Conservation (phyloP, 2,329 filamentous ascomycete genomes). For the Sporothrix mexicana region DNA sequence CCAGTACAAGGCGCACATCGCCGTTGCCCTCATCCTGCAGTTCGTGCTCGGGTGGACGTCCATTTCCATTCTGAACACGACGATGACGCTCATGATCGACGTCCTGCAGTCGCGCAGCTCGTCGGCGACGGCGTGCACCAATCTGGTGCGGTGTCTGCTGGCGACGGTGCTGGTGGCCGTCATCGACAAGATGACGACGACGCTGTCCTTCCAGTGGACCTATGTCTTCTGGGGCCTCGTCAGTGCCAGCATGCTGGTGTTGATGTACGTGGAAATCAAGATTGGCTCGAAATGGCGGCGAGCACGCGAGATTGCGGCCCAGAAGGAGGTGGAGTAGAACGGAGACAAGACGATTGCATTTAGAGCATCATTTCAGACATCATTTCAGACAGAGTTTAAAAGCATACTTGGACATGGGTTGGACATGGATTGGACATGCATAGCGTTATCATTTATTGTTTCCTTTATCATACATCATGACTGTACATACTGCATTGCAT, state of each 20-base stretch:
- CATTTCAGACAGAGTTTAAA: background rate
- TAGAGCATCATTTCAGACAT: too few species aligned
- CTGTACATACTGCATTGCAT: too few species aligned
- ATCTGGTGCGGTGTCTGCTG: slow-evolving; percentile 43
- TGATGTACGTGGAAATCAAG: slow-evolving; percentile 33
- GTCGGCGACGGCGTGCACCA: slow-evolving; percentile 43
- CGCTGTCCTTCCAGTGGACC: slow-evolving; percentile 30
- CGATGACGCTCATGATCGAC: slow-evolving; percentile 45
- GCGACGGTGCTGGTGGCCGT: slow-evolving; percentile 42
- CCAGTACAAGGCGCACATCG: slow-evolving; percentile 39
- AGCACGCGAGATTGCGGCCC: slow-evolving; percentile 11
- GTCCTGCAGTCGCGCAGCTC: slow-evolving; percentile 43
- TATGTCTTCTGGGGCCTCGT: slow-evolving; percentile 35
- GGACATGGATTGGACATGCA: background rate
- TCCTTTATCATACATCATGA: background rate
- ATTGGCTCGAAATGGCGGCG: slow-evolving; percentile 31
- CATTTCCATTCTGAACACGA: slow-evolving; percentile 44
- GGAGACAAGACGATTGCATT: background rate
- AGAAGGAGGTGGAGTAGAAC: background rate
- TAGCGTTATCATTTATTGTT: background rate
- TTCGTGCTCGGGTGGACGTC: slow-evolving; percentile 43
- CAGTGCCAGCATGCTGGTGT: slow-evolving; percentile 30
- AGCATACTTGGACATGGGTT: background rate
- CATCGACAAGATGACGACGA: slow-evolving; percentile 41
- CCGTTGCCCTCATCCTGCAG: slow-evolving; percentile 40